Conservation (phyloP, 441 rosid species). For the Melastoma candidum region DNA sequence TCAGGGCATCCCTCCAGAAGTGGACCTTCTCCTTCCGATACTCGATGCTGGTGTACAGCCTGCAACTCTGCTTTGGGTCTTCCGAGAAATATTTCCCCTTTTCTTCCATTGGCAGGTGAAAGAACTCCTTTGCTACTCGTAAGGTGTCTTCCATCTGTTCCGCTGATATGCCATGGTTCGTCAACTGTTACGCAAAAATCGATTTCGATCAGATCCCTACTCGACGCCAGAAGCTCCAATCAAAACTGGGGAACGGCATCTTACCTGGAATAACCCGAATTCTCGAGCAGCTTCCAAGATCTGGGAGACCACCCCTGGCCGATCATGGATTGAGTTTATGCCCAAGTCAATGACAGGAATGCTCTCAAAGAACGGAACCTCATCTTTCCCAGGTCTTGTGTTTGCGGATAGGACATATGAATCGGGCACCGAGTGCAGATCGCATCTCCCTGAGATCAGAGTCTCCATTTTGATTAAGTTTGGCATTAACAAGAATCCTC, state of each 20-base stretch:
- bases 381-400: slow-evolving; percentile 20
- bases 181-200: slow-evolving; percentile 9
- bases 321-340: background rate
- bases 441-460: slow-evolving; percentile 23
- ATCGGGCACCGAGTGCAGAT: slow-evolving; percentile 21
- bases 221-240: background rate
- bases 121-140: slow-evolving; percentile 26
- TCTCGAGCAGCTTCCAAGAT: slow-evolving; percentile 27
- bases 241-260: background rate
- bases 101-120: slow-evolving; percentile 21
- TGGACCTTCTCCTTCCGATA: slow-evolving; percentile 20
- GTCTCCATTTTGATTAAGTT: slow-evolving; percentile 15
- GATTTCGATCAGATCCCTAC: background rate
- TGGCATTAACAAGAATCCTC: too few species aligned
- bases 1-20: slow-evolving; percentile 28
- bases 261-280: slow-evolving; percentile 29
- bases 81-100: slow-evolving; percentile 21
- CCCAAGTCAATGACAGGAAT: slow-evolving; percentile 24
- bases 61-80: slow-evolving; percentile 17
- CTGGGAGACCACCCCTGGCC: slow-evolving; percentile 7
- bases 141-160: slow-evolving; percentile 12
- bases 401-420: slow-evolving; percentile 26
- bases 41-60: slow-evolving; percentile 17
- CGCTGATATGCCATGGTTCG: slow-evolving; percentile 22
- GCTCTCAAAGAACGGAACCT: slow-evolving; percentile 1